Base-by-base conservation (phyloP, 2,329 filamentous ascomycete species). In the Didymella segeticola region DNA sequence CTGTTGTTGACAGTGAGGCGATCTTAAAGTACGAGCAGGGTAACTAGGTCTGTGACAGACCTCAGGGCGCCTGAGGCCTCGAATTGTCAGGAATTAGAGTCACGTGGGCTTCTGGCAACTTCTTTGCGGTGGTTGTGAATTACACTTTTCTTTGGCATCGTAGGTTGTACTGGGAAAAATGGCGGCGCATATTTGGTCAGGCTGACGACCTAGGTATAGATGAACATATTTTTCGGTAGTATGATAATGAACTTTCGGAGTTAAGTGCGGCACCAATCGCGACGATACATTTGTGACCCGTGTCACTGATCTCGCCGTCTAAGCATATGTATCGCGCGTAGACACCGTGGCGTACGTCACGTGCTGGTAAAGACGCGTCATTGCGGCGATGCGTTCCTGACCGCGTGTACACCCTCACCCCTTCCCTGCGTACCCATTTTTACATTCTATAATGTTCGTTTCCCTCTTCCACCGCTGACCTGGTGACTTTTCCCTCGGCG, bases 1-100 rank as follows among this genome's bases (percentile, higher is more conserved):
- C 71, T 1, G 64, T 73, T 23, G 66, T 73, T 1, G 71, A 74
- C 7, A 14, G 11, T n/a, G 34, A 34, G 55, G 73, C 1, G 66
- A 70, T 38, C 61, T 9, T 14, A n/a, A 41, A 14, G n/a, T 29
- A 27, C n/a, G 23, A 27, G 10, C 15, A 27, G 19, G 37, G 34
- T 37, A 37, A 19, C 12, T 37, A 12, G 19, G 19, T 11, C 26
- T 14, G 3, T 17, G 11, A 7, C 10, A n/a, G 2, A 23, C 14
- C 15, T 14, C 6, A 10, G 19, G 27, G 2, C 5, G 5, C 14
- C 8, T 12, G n/a, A n/a, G 23, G 20, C 11, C 23, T 39, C 14
- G 12, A 25, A 33, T 19, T 6, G n/a, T 23, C 14, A 19, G 29
- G 17, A 29, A 14, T 20, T 20, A 14, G 29, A 23, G 17, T 25